A percentile compares a stretch with the other conserved stretches of the same genome.
phyloP scores from a whole-genome alignment of 345 rosid species.

The Eucalyptus polyanthemos region DNA sequence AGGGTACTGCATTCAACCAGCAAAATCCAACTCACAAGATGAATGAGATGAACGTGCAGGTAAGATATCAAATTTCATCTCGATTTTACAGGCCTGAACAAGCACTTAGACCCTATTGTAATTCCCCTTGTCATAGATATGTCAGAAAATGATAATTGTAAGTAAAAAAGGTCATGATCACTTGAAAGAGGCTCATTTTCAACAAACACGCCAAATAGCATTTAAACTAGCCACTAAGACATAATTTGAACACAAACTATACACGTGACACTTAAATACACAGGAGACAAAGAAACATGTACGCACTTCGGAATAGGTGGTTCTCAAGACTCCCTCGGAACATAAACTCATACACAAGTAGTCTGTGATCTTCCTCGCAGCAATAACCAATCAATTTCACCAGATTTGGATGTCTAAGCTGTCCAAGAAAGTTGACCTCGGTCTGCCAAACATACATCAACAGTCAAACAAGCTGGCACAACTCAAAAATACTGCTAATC shows the following conservation, averaged over 20 bases:
- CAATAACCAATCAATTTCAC: constrained; percentile 93
- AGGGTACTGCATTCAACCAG: background rate
- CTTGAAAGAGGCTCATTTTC: background rate
- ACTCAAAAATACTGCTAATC: background rate
- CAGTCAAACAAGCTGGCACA: background rate
- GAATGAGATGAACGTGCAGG: background rate
- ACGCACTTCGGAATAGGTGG: constrained; percentile 87
- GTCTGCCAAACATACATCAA: constrained; percentile 10
- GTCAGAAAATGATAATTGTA: background rate
- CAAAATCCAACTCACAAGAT: background rate
- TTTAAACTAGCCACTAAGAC: background rate
- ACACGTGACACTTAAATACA: background rate
- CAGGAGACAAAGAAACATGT: background rate
- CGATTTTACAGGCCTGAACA: background rate
- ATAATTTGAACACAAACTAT: background rate
- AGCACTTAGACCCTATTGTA: background rate
- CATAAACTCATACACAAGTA: constrained; percentile 95
- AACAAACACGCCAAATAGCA: background rate
- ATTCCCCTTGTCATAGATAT: background rate
- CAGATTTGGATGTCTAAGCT: constrained; percentile 94
- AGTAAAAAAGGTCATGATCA: background rate
- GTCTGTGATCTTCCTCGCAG: constrained; percentile 86
- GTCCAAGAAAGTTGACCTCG: constrained; percentile 64
- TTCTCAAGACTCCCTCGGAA: constrained; percentile 95
- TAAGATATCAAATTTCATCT: background rate